A percentile compares a stretch with the other conserved stretches of the same genome.
phyloP scores from a whole-genome alignment of 192 early-diverging fungal genomes.

The Spinellus fusiger region DNA sequence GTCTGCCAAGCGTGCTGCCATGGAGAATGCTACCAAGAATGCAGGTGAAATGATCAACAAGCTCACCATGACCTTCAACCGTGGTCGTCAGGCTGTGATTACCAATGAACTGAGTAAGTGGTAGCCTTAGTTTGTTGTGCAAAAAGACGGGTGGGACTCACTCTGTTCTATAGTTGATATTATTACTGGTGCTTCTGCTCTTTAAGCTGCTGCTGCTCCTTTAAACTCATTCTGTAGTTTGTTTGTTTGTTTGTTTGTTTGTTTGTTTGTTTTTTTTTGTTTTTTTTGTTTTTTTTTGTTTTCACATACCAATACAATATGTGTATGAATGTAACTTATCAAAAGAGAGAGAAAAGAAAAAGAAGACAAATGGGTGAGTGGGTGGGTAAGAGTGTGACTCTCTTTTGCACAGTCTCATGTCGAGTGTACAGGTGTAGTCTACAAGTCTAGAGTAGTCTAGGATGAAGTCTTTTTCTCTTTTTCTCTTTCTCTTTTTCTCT shows the following conservation, averaged over 20 bases:
- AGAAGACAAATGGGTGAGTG: too few relatives aligned
- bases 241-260: background rate
- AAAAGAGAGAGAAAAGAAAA: too few relatives aligned
- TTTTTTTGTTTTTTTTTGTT: background rate
- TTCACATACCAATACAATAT: too few relatives aligned
- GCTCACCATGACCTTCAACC: conserved; percentile 95
- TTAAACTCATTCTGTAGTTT: background rate
- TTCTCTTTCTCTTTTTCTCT: background rate
- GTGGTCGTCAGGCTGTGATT: conserved; percentile 94
- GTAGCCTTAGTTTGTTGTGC: conserved; percentile 3
- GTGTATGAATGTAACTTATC: background rate
- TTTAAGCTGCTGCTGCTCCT: conserved; percentile 43
- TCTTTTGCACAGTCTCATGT: too few relatives aligned
- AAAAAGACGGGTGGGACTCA: background rate
- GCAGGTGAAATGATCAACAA: conserved; percentile 97
- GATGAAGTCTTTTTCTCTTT: too few relatives aligned
- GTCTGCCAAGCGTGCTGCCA: conserved; percentile 93
- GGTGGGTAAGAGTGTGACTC: too few relatives aligned
- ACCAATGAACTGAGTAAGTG: conserved; percentile 88
- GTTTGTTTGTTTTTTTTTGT: background rate
- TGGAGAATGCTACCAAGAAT: conserved; percentile 99
- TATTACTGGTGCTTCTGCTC: conserved; percentile 93
- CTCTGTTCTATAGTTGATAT: conserved; percentile 64
- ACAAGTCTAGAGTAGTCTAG: too few relatives aligned
- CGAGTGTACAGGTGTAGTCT: too few relatives aligned